phyloP scores from a whole-genome alignment of 345 rosid species.

The Gossypium rotundifolium region DNA sequence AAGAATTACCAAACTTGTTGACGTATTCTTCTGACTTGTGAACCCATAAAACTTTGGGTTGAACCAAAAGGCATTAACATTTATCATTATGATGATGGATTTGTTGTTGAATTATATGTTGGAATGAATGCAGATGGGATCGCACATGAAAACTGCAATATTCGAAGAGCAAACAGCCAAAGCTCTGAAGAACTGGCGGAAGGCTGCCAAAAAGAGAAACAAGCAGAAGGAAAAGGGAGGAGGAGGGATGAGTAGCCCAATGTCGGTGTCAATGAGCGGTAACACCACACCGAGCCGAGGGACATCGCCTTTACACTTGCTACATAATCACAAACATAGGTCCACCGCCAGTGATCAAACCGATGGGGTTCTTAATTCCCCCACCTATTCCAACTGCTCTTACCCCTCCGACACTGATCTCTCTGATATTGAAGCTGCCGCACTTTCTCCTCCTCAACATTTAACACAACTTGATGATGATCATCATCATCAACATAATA shows the following conservation, averaged over 20 bases:
- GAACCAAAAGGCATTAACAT: too few species aligned
- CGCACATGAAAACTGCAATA: conserved; percentile 52
- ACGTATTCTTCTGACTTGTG: too few species aligned
- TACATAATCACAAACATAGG: conserved; percentile 7
- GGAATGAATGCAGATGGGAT: conserved; percentile 40
- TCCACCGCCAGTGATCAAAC: conserved; percentile 1
- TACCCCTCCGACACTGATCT: conserved; percentile 22
- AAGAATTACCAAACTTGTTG: too few species aligned
- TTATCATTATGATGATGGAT: too few species aligned
- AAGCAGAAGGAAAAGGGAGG: conserved; percentile 16
- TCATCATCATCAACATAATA: neutral
- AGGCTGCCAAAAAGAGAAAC: conserved; percentile 32
- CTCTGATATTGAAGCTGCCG: conserved; percentile 16
- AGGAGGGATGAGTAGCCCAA: neutral
- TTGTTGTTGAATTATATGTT: too few species aligned
- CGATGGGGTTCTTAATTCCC: conserved; percentile 12
- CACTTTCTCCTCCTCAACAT: neutral
- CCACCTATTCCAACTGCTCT: neutral
- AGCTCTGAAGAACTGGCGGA: conserved; percentile 44
- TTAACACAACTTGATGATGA: neutral
- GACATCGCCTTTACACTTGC: conserved; percentile 26
- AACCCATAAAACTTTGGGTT: too few species aligned
- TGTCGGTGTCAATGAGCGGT: conserved; percentile 13
- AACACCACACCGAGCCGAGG: conserved; percentile 26
- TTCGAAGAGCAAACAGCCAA: conserved; percentile 56